These are phyloP conservation scores for Pichia sp. DNA, from an alignment of 1,139 yeast genomes.

Conservation along the genomic window DNA sequence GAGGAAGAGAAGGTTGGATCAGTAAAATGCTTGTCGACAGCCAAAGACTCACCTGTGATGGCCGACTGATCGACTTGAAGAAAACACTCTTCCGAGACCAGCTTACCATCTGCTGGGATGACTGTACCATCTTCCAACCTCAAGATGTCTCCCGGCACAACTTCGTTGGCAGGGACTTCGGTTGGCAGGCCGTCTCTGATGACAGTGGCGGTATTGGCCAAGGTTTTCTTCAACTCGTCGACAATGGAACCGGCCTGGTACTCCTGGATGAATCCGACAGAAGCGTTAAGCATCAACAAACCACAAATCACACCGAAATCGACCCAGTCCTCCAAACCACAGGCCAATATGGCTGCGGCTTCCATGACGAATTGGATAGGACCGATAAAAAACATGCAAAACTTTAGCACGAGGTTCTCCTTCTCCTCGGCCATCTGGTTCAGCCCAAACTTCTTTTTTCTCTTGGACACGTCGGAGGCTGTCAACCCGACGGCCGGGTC, in stretches of 20 bases:
- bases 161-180: constrained; percentile 75
- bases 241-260: constrained; percentile 96
- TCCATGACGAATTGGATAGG: constrained; percentile 99
- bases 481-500: constrained; percentile 79
- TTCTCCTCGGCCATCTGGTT: constrained; percentile 94
- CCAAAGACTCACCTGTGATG: constrained; percentile 96
- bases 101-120: constrained; percentile 93
- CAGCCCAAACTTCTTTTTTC: constrained; percentile 91
- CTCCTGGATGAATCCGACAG: constrained; percentile 96
- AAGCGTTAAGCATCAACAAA: constrained; percentile 80
- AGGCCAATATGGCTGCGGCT: constrained; percentile 96
- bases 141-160: constrained; percentile 91
- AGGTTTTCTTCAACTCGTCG: constrained; percentile 88
- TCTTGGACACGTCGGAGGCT: constrained; percentile 72
- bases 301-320: constrained; percentile 98
- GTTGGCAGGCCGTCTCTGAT: constrained; percentile 76
- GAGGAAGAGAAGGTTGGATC: constrained; percentile 91
- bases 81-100: constrained; percentile 83
- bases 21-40: constrained; percentile 89
- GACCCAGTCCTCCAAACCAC: constrained; percentile 98
- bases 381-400: constrained; percentile 91
- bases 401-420: constrained; percentile 79
- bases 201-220: constrained; percentile 84
- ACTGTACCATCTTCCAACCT: constrained; percentile 93
- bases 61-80: constrained; percentile 97